Conservation (phyloP, 2,329 filamentous ascomycete species). For the Fusarium pseudocircinatum region DNA sequence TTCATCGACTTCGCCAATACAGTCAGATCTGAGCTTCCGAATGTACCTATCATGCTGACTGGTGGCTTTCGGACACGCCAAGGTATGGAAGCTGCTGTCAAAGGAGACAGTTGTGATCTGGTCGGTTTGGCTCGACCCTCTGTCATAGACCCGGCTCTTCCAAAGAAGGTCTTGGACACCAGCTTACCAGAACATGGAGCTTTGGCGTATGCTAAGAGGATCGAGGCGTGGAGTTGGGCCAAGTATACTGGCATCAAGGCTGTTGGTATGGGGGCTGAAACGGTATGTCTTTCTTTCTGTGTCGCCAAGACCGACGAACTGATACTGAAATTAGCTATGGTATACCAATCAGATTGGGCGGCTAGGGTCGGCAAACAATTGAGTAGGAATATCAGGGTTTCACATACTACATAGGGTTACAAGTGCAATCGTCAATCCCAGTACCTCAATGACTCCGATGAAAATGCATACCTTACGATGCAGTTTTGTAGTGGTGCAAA, state of each 20-base stretch:
- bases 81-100: background rate
- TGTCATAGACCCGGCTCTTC: background rate
- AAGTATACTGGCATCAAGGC: background rate
- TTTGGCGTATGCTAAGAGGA: background rate
- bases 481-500: too few relatives aligned
- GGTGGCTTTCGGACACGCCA: background rate
- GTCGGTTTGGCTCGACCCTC: background rate
- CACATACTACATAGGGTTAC: too few relatives aligned
- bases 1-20: background rate
- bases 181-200: background rate
- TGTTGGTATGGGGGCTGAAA: background rate
- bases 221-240: background rate
- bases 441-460: too few relatives aligned
- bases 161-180: background rate
- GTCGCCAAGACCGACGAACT: too few relatives aligned
- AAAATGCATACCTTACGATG: too few relatives aligned
- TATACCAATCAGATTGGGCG: background rate
- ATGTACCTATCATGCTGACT: background rate
- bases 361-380: too few relatives aligned
- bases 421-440: too few relatives aligned
- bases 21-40: background rate
- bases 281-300: background rate
- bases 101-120: background rate
- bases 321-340: background rate
- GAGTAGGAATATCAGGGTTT: too few relatives aligned